A percentile compares a stretch with the other conserved stretches of the same genome.
Evolutionary conservation across 192 early-diverging fungal genomes (phyloP).

Genomic region (Umbelopsis ramanniana): DNA sequence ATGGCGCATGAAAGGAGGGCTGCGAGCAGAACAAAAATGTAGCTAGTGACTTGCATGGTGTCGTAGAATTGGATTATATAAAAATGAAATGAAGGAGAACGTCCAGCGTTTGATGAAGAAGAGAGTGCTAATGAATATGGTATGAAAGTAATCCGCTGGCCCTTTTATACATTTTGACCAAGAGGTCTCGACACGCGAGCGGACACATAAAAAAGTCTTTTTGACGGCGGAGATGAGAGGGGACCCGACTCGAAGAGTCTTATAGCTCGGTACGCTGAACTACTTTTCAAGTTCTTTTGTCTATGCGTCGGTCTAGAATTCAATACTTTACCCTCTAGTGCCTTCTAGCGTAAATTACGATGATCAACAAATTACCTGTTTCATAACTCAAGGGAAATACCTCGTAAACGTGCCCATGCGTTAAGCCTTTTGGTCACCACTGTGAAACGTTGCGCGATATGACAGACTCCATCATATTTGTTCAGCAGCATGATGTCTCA

Average conservation of each 20-base stretch:
- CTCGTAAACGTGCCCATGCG: too few species aligned
- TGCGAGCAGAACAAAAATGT: background rate
- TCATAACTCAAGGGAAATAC: too few species aligned
- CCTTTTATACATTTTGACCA: background rate
- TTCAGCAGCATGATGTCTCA: too few species aligned
- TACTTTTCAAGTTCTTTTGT: background rate
- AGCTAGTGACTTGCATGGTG: background rate
- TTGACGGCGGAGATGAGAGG: background rate
- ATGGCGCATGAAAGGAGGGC: background rate
- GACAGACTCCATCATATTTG: too few species aligned
- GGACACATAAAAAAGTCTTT: background rate
- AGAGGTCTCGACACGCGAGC: conserved; percentile 7
- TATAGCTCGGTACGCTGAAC: too few species aligned
- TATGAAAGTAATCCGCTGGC: too few species aligned
- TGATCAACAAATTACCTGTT: too few species aligned
- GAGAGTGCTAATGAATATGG: background rate
- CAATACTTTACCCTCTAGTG: background rate
- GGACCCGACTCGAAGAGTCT: background rate
- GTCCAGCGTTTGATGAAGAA: conserved; percentile 3
- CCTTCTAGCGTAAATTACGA: background rate
- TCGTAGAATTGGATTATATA: background rate
- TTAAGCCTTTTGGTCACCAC: too few species aligned
- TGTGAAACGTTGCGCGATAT: too few species aligned
- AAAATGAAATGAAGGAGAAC: background rate
- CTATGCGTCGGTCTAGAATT: background rate